Base-by-base conservation (phyloP, 2,329 filamentous ascomycete genomes). In the Cladosporium sp. region DNA sequence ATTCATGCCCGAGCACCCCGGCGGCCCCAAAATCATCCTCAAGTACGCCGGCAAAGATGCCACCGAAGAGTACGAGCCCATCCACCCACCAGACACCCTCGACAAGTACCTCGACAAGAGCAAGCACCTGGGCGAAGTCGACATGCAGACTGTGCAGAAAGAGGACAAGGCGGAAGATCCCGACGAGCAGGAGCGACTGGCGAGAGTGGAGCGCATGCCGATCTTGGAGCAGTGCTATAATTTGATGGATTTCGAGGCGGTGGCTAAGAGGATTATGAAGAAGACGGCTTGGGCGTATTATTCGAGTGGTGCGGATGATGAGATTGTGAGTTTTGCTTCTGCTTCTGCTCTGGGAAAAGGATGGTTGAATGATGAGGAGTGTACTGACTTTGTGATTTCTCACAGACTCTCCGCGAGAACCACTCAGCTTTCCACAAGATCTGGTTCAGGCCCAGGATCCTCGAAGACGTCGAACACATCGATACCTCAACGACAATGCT, bases 241-340 rank as follows among this genome's bases (percentile, higher is more conserved):
- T 77, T 81, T 97, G 68, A 87, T 95, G 81, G 52, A 99, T 80
- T 99, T 99, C 78, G 95, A 99, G 84, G 88, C 92, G 3, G 94
- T 98, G 41, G 95, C 95, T 5, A 88, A 90, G 73, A 84, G 88
- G 47, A 88, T 96, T 65, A 97, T 98, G 94, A 97, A 96, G 86
- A 96, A 91, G 82, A 90, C 90, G 1, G 94, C 94, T 0, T 99
- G 95, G 95, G 95, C 91, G 30, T 99, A 99, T 82, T 99, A 99
- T 79, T 97, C 92, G 0, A 95, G 91, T 75, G 94, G 92, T 65
- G 92, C 94, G 0, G 92, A 95, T 75, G 92, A 96, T 74, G 92
- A 94, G 79, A 93, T 94, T 80, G 90, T 92, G 77, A 75, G 86
- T 36, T 77, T 61, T 65, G 67, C 66, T 69, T 57, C 59, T 67